Percentiles rank a stretch among this genome's conserved stretches.
These are phyloP conservation scores for Acanthamoeba sp. DNA, from an alignment of 208 protist genomes.

Conservation along the genomic window DNA sequence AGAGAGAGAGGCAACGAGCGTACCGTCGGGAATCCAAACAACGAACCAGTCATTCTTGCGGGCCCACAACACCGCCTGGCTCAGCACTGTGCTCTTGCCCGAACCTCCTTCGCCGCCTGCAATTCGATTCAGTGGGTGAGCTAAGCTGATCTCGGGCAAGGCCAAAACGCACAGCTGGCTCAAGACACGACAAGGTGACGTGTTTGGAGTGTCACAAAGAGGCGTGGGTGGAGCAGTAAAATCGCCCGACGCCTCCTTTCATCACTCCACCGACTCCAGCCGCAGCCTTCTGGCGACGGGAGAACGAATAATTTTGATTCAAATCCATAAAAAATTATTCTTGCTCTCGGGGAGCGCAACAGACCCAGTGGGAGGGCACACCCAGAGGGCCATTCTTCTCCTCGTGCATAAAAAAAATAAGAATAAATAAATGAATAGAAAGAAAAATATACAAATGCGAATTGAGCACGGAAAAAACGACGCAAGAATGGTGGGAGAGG, in stretches of 20 bases:
- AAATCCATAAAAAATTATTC: no score
- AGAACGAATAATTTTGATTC: neutral
- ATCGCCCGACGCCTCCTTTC: neutral
- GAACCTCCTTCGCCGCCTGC: conserved; percentile 53
- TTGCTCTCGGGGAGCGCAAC: neutral
- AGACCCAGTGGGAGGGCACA: no score
- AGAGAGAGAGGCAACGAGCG: neutral
- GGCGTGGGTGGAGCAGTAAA: neutral
- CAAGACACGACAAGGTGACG: no score
- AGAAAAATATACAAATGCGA: no score
- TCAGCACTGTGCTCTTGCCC: conserved; percentile 55
- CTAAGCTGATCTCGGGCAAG: no score
- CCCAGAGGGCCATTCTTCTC: no score
- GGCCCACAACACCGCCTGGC: conserved; percentile 52
- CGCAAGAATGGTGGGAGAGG: neutral
- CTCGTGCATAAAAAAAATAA: no score
- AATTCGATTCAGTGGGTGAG: no score
- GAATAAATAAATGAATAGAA: no score
- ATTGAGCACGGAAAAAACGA: neutral
- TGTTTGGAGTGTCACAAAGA: conserved; percentile 15
- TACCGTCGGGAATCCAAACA: conserved; percentile 64
- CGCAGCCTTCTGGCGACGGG: no score
- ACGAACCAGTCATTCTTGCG: conserved; percentile 65
- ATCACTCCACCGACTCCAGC: no score
- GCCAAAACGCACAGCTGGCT: no score